These are phyloP conservation scores for Eimeria mitis DNA, from an alignment of 169 alveolate genomes.

Conservation along the genomic window DNA sequence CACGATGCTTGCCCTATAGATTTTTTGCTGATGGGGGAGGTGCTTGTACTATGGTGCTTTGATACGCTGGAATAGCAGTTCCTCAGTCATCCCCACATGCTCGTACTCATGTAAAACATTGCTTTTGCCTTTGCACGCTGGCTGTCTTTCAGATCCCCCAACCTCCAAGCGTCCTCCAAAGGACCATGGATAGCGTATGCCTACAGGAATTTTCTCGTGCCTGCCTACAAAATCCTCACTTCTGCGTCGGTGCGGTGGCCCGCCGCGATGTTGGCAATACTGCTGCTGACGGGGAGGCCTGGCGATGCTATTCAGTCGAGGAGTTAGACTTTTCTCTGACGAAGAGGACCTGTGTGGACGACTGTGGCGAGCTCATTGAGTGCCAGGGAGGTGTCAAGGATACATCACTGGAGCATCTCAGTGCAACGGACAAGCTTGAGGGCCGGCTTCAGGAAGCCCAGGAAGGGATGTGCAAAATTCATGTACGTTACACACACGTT, in stretches of 20 bases:
- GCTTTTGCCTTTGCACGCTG: not conserved
- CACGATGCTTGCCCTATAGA: not conserved
- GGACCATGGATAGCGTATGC: not conserved
- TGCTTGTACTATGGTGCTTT: no score
- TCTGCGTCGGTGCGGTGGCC: slow-evolving; percentile 36
- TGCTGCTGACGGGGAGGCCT: not conserved
- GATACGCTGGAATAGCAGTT: not conserved
- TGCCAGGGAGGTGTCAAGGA: not conserved
- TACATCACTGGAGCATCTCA: not conserved
- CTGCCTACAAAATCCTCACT: slow-evolving; percentile 4
- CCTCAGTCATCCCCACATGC: not conserved
- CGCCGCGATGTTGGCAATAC: not conserved
- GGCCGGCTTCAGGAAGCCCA: not conserved
- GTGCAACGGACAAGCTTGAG: not conserved
- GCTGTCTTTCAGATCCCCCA: not conserved
- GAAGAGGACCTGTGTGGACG: not conserved
- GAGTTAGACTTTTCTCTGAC: slow-evolving; percentile 12
- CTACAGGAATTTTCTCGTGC: slow-evolving; percentile 10
- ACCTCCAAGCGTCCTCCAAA: slow-evolving; percentile 1
- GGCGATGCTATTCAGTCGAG: slow-evolving; percentile 10
- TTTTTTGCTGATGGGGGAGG: not conserved
- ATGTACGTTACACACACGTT: not conserved
- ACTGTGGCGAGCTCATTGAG: slow-evolving; percentile 19
- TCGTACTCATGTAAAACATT: no score
- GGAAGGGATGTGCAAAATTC: slow-evolving; percentile 30